A percentile compares a stretch with the other conserved stretches of the same genome.
These are phyloP conservation scores for Cyclotella choctawhatcheeana DNA, from an alignment of 108 stramenopile genomes.

Conservation along the genomic window DNA sequence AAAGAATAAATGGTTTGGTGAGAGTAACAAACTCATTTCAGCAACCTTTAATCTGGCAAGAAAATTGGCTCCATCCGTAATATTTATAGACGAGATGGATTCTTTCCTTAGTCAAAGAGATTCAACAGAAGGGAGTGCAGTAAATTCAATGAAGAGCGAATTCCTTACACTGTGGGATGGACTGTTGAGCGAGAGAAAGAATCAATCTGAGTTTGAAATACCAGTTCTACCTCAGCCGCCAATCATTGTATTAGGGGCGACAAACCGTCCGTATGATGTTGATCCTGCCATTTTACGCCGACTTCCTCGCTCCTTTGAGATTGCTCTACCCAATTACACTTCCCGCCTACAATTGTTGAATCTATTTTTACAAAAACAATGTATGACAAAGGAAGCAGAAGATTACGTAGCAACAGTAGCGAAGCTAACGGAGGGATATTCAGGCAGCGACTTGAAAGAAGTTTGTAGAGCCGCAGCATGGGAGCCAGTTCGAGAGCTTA, in stretches of 20 bases:
- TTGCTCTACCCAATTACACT: slow-evolving; percentile 70
- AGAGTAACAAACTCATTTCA: slow-evolving; percentile 92
- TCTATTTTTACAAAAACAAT: slow-evolving; percentile 72
- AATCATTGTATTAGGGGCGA: slow-evolving; percentile 95
- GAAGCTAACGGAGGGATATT: slow-evolving; percentile 76
- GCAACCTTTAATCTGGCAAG: slow-evolving; percentile 92
- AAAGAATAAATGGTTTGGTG: slow-evolving; percentile 95
- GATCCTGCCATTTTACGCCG: slow-evolving; percentile 96
- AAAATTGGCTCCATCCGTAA: slow-evolving; percentile 93
- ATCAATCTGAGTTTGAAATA: slow-evolving; percentile 1
- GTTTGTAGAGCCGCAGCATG: slow-evolving; percentile 92
- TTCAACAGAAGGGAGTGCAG: slow-evolving; percentile 73
- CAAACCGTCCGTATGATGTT: slow-evolving; percentile 93
- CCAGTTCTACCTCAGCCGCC: slow-evolving; percentile 47
- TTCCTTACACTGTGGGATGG: slow-evolving; percentile 99
- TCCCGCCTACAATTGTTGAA: slow-evolving; percentile 85
- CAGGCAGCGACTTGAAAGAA: slow-evolving; percentile 96
- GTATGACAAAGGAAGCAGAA: slow-evolving; percentile 47
- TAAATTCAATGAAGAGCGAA: slow-evolving; percentile 89
- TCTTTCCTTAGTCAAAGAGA: slow-evolving; percentile 86
- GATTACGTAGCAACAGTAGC: slow-evolving; percentile 74
- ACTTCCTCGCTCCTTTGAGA: slow-evolving; percentile 88
- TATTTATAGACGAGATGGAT: slow-evolving; percentile 99
- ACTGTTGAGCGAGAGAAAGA: slow-evolving; percentile 54
- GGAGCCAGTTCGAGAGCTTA: slow-evolving; percentile 85